phyloP scores from a whole-genome alignment of 148 eudicot species.

The Camellia japonica region DNA sequence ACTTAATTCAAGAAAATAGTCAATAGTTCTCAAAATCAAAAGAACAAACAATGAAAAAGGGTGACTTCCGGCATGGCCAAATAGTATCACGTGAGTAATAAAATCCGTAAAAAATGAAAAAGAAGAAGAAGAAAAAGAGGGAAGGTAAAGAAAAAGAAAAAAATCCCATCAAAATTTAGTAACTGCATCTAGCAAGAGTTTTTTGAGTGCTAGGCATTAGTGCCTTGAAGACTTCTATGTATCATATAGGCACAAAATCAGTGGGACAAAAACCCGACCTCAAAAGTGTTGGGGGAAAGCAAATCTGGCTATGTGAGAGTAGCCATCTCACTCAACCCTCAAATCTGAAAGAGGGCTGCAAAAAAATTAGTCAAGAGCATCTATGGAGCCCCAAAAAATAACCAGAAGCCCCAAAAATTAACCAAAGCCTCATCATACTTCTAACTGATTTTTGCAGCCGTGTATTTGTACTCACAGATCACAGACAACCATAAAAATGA shows the following conservation, averaged over 20 bases:
- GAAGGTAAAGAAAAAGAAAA: background rate
- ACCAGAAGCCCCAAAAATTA: background rate
- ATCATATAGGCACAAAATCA: background rate
- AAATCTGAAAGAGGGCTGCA: slow-evolving; percentile 12
- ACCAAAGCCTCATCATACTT: background rate
- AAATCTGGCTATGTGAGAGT: background rate
- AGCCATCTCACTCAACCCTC: background rate
- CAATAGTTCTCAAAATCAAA: background rate
- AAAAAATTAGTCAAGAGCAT: background rate
- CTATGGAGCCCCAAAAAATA: background rate
- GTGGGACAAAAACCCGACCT: background rate
- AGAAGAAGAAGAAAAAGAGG: background rate
- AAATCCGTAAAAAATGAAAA: background rate
- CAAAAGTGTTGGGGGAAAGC: background rate
- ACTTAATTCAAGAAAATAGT: no score
- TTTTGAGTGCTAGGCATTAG: background rate
- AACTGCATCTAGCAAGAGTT: background rate
- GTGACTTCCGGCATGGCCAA: slow-evolving; percentile 2
- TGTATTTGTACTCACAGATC: background rate
- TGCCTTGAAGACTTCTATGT: background rate
- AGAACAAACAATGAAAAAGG: background rate
- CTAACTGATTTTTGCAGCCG: background rate
- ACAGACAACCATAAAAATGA: background rate
- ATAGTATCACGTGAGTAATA: background rate
- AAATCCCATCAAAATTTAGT: background rate